Percentiles rank a stretch among this genome's conserved stretches.
Conservation (phyloP, 495 filamentous ascomycete species). For the Saxophila tyrrhenica region DNA sequence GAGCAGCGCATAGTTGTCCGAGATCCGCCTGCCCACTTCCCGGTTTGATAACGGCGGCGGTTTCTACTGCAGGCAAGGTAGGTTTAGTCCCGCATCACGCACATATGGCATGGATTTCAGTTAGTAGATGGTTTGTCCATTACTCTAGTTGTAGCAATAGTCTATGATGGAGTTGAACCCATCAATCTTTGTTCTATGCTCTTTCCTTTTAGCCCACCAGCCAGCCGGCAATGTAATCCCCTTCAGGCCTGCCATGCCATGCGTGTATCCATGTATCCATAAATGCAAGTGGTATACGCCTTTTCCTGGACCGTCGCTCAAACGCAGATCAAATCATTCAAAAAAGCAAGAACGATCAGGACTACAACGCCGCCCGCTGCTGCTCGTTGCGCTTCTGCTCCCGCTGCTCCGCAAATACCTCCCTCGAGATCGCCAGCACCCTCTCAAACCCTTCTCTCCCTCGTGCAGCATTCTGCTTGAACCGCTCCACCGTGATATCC, state of each 20-base stretch:
- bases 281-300: background rate
- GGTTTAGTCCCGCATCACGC: too few relatives aligned
- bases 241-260: background rate
- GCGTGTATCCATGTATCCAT: background rate
- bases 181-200: background rate
- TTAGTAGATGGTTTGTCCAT: too few relatives aligned
- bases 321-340: background rate
- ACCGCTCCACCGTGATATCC: slow-evolving; percentile 75
- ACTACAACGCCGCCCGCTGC: slow-evolving; percentile 4
- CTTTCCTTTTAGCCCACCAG: background rate
- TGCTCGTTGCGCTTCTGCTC: slow-evolving; percentile 31
- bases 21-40: too few relatives aligned
- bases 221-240: background rate
- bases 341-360: background rate
- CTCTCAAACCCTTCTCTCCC: slow-evolving; percentile 89
- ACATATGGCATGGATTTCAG: too few relatives aligned
- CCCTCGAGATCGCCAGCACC: slow-evolving; percentile 84
- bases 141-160: background rate
- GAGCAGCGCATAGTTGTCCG: too few relatives aligned
- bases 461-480: slow-evolving; percentile 78
- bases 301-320: background rate
- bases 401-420: slow-evolving; percentile 82
- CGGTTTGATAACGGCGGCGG: too few relatives aligned
- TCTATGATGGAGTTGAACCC: background rate
- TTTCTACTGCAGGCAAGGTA: too few relatives aligned